phyloP scores from a whole-genome alignment of 2,329 filamentous ascomycete genomes.

The Colletotrichum theobromicola region DNA sequence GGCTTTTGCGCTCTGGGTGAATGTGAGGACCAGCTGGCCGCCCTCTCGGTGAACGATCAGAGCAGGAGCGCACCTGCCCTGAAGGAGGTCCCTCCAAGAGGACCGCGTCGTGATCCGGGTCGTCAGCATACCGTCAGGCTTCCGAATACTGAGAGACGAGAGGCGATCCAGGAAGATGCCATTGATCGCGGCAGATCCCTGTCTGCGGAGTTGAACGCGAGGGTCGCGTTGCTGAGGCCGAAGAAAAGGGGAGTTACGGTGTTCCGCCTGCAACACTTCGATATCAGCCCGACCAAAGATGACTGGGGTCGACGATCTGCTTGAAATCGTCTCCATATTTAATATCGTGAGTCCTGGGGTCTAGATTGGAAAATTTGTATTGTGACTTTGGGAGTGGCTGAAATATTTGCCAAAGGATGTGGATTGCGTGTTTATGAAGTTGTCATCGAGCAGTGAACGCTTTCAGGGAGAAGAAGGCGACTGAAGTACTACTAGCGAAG shows the following conservation, averaged over 20 bases:
- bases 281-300: neutral
- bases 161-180: rapidly evolving
- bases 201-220: neutral
- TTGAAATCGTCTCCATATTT: neutral
- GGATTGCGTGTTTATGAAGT: too few species aligned
- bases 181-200: neutral
- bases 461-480: neutral
- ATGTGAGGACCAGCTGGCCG: neutral
- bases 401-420: too few species aligned
- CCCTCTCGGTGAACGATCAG: neutral
- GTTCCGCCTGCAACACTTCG: neutral
- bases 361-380: neutral
- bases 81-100: neutral
- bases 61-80: neutral
- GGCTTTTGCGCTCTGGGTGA: neutral
- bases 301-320: neutral
- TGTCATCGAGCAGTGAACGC: rapidly evolving
- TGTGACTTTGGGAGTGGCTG: too few species aligned
- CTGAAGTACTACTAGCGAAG: rapidly evolving
- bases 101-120: neutral
- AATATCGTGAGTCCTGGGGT: neutral
- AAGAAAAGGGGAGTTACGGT: neutral
- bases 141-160: neutral
- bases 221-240: neutral
- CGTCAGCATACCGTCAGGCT: neutral